Conservation (phyloP, 2,329 filamentous ascomycete species). For the Hansfordia pulvinata region DNA sequence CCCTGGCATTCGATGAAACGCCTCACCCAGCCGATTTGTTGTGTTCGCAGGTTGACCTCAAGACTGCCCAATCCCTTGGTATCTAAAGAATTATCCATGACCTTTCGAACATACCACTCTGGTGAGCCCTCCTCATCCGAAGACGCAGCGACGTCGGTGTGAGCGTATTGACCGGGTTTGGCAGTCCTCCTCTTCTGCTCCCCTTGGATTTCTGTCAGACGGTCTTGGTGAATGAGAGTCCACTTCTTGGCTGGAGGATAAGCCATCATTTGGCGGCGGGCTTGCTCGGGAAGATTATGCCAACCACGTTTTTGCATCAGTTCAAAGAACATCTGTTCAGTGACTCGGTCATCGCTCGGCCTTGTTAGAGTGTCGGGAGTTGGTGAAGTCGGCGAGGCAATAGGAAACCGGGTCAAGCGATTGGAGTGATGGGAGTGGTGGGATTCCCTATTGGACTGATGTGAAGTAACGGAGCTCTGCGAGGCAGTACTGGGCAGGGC, state of each 20-base stretch:
- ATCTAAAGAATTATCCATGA: conserved; percentile 91
- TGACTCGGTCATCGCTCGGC: conserved; percentile 67
- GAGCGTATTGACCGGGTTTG: conserved; percentile 56
- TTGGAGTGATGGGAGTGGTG: no score
- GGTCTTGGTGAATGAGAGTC: conserved; percentile 92
- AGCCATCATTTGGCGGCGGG: conserved; percentile 86
- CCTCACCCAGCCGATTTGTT: conserved; percentile 96
- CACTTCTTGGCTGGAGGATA: conserved; percentile 94
- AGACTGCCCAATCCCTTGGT: conserved; percentile 84
- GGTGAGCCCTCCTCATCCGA: conserved; percentile 92
- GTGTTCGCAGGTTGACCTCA: conserved; percentile 86
- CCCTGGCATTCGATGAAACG: conserved; percentile 95
- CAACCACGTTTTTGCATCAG: conserved; percentile 97
- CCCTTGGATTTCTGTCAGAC: conserved; percentile 82
- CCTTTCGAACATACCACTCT: conserved; percentile 94
- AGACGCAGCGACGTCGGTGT: conserved; percentile 56
- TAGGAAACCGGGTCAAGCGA: conserved; percentile 41
- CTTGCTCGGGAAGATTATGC: conserved; percentile 93
- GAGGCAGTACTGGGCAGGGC: conserved; percentile 41
- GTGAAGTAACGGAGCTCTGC: conserved; percentile 37
- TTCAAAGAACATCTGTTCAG: conserved; percentile 83
- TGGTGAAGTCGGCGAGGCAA: conserved; percentile 15
- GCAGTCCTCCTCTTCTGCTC: conserved; percentile 80
- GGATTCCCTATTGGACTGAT: conserved; percentile 36
- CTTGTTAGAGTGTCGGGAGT: conserved; percentile 57